Conservation (phyloP, 2,329 filamentous ascomycete species). For the Massarina eburnea region DNA sequence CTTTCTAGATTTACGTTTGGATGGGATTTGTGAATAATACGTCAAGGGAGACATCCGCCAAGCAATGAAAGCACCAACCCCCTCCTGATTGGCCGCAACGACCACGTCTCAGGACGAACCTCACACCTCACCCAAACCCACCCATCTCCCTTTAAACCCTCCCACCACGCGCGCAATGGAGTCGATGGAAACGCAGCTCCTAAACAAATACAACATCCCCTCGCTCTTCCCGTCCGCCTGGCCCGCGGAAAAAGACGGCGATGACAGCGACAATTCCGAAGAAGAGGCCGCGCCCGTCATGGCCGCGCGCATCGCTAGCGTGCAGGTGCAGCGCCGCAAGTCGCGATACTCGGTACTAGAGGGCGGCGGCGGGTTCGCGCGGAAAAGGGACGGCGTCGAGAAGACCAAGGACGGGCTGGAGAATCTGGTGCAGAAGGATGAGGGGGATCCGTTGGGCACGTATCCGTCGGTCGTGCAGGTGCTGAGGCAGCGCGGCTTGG, state of each 20-base stretch:
- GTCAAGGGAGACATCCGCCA: neutral
- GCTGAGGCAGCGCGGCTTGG: slow-evolving; percentile 73
- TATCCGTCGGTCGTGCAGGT: slow-evolving; percentile 83
- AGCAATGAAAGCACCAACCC: slow-evolving; percentile 6
- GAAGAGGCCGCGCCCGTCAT: slow-evolving; percentile 52
- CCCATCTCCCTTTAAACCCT: slow-evolving; percentile 1
- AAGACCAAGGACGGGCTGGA: slow-evolving; percentile 68
- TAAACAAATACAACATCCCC: slow-evolving; percentile 87
- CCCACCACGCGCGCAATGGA: slow-evolving; percentile 26
- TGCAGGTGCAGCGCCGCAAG: slow-evolving; percentile 59
- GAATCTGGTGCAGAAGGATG: slow-evolving; percentile 84
- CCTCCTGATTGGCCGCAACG: slow-evolving; percentile 27
- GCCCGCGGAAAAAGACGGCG: slow-evolving; percentile 80
- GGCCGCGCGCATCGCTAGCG: slow-evolving; percentile 14
- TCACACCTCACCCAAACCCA: slow-evolving; percentile 3
- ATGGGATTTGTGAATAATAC: too few relatives aligned
- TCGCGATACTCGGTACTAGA: slow-evolving; percentile 86
- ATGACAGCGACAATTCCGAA: slow-evolving; percentile 65
- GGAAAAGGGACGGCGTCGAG: slow-evolving; percentile 69
- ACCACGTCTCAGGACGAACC: slow-evolving; percentile 18
- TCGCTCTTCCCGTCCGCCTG: slow-evolving; percentile 79
- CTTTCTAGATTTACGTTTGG: too few relatives aligned
- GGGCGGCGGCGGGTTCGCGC: slow-evolving; percentile 68
- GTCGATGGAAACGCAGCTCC: slow-evolving; percentile 65
- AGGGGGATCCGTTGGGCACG: slow-evolving; percentile 87